phyloP scores from a whole-genome alignment of 768 basidiomycete genomes.

The Lactifluus volemus region DNA sequence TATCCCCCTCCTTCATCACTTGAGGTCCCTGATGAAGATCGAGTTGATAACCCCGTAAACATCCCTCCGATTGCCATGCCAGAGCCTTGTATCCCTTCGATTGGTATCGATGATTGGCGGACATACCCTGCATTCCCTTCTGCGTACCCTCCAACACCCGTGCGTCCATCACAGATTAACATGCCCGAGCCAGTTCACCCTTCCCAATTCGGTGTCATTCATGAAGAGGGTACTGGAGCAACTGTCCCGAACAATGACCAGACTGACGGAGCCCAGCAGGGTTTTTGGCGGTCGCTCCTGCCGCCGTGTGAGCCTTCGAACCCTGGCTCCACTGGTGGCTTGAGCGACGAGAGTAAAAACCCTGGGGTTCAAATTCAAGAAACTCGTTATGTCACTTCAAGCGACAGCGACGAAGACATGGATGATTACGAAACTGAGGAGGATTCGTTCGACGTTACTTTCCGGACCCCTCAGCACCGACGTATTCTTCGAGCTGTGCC shows the following conservation, averaged over 20 bases:
- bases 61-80: conserved; percentile 8
- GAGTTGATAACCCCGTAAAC: conserved; percentile 19
- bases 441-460: conserved; percentile 56
- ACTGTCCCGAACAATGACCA: conserved; percentile 32
- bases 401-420: conserved; percentile 22
- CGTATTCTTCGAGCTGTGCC: conserved; percentile 20
- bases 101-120: conserved; percentile 47
- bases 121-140: conserved; percentile 68
- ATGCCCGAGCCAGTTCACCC: conserved; percentile 19
- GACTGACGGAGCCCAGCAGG: conserved; percentile 32
- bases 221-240: conserved; percentile 10
- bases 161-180: conserved; percentile 28
- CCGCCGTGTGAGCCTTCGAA: conserved; percentile 48
- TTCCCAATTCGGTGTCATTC: conserved; percentile 10
- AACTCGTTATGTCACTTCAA: conserved; percentile 13
- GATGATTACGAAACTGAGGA: conserved; percentile 40
- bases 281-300: conserved; percentile 67
- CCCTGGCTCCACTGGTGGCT: conserved; percentile 50
- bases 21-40: conserved; percentile 28
- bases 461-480: conserved; percentile 49
- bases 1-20: conserved; percentile 47
- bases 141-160: conserved; percentile 66
- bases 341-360: conserved; percentile 44
- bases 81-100: conserved; percentile 1
- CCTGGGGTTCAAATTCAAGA: conserved; percentile 34